Conservation (phyloP, 225 moss, liverwort and hornwort species). For the Pleurozium schreberi region DNA sequence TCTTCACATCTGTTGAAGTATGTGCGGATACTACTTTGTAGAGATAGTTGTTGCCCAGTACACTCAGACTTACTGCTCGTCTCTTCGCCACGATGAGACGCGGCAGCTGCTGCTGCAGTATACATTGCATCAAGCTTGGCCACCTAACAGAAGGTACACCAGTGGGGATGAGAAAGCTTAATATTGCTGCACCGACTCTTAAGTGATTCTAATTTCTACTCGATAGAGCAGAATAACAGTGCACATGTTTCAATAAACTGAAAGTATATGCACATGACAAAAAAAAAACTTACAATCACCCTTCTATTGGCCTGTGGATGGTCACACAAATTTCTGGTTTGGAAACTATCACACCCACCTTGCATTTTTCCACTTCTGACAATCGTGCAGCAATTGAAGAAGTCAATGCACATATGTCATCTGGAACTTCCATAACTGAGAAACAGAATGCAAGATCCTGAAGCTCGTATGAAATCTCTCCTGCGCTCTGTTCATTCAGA, state of each 20-base stretch:
- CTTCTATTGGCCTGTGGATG: not conserved
- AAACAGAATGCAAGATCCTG: conserved; percentile 84
- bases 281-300: not conserved
- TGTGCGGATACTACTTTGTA: conserved; percentile 31
- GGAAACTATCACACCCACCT: conserved; percentile 29
- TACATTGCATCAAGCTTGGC: conserved; percentile 89
- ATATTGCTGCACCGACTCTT: not conserved
- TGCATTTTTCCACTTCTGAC: conserved; percentile 66
- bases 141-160: conserved; percentile 28
- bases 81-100: conserved; percentile 18
- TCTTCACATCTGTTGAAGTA: conserved; percentile 53
- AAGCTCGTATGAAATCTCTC: conserved; percentile 70
- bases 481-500: conserved; percentile 47
- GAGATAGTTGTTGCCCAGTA: conserved; percentile 45
- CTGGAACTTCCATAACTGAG: conserved; percentile 46
- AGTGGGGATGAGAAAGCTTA: not conserved
- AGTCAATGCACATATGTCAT: conserved; percentile 56
- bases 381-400: conserved; percentile 52
- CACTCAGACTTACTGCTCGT: conserved; percentile 3
- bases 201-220: not conserved
- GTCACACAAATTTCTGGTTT: not conserved
- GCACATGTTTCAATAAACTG: not conserved
- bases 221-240: not conserved
- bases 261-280: not conserved
- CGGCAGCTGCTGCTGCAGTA: conserved; percentile 48